Evolutionary conservation across 805 yeast species (phyloP).

Genomic region (Suhomyces pyralidae): DNA sequence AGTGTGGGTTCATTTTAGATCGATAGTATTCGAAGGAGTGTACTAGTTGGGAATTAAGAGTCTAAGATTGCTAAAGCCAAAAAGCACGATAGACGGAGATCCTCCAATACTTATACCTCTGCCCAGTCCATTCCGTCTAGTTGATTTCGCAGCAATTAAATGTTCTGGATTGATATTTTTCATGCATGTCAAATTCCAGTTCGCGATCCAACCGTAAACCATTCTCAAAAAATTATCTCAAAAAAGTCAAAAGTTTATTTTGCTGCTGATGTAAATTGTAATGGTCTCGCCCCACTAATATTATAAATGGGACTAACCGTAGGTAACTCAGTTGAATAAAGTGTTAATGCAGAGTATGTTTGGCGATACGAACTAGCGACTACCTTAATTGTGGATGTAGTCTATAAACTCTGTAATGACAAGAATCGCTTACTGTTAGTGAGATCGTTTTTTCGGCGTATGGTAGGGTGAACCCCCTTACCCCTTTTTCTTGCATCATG

Average conservation of each 20-base stretch:
- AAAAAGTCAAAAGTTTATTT: background rate
- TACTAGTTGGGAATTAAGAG: constrained; percentile 12
- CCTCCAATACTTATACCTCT: background rate
- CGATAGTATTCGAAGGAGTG: background rate
- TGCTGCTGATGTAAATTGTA: background rate
- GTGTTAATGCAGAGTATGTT: background rate
- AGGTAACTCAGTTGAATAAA: background rate
- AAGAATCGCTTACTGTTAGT: background rate
- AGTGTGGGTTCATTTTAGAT: constrained; percentile 2
- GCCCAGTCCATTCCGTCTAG: background rate
- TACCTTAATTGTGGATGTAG: background rate
- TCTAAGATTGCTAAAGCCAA: background rate
- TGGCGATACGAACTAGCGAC: background rate
- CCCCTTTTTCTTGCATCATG: background rate
- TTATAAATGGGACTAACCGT: background rate
- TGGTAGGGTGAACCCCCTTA: background rate
- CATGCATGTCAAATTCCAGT: background rate
- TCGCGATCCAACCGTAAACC: background rate
- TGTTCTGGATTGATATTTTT: background rate
- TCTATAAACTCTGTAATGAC: background rate
- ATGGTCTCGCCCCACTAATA: background rate
- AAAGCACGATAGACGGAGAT: background rate
- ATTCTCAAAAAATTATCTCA: background rate
- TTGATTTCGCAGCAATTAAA: background rate
- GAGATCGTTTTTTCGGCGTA: background rate